Conservation (phyloP, 352 stramenopile genomes). For the Pythium dissimile region DNA sequence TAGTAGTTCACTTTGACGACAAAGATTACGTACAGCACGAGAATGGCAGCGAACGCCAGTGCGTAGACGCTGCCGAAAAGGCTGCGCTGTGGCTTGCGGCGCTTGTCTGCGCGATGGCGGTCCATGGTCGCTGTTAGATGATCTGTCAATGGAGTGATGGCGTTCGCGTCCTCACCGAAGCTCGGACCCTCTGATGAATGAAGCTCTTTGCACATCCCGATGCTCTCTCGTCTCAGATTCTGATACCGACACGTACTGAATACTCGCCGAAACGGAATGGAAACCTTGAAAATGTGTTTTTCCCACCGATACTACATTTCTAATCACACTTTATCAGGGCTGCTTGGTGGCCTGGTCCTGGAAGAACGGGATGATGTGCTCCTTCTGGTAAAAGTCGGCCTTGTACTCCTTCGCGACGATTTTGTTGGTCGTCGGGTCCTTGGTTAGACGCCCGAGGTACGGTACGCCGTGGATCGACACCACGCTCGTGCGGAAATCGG, state of each 20-base stretch:
- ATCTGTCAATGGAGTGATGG: no score
- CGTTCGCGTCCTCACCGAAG: no score
- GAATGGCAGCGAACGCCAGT: slow-evolving; percentile 18
- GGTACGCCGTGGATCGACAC: slow-evolving; percentile 58
- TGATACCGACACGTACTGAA: slow-evolving; percentile 1
- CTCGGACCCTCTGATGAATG: no score
- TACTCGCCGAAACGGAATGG: background rate
- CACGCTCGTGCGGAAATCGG: slow-evolving; percentile 54
- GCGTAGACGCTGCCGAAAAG: slow-evolving; percentile 24
- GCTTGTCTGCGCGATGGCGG: slow-evolving; percentile 11
- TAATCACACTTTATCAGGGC: background rate
- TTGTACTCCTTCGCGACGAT: slow-evolving; percentile 42
- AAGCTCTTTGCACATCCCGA: background rate
- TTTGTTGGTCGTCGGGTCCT: slow-evolving; percentile 37
- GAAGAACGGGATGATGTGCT: slow-evolving; percentile 45
- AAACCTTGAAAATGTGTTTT: slow-evolving; percentile 7
- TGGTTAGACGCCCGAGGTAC: slow-evolving; percentile 51
- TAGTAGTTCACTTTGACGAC: slow-evolving; percentile 29
- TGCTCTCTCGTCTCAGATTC: background rate
- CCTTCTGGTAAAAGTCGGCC: slow-evolving; percentile 38
- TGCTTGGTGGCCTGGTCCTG: background rate
- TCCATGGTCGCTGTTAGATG: slow-evolving; percentile 10
- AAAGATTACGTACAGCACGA: slow-evolving; percentile 38
- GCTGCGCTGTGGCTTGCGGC: slow-evolving; percentile 4
- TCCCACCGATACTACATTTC: background rate